A percentile compares a stretch with the other conserved stretches of the same genome.
phyloP scores from a whole-genome alignment of 495 filamentous ascomycete species.

The Hyaloscypha hepaticicola region DNA sequence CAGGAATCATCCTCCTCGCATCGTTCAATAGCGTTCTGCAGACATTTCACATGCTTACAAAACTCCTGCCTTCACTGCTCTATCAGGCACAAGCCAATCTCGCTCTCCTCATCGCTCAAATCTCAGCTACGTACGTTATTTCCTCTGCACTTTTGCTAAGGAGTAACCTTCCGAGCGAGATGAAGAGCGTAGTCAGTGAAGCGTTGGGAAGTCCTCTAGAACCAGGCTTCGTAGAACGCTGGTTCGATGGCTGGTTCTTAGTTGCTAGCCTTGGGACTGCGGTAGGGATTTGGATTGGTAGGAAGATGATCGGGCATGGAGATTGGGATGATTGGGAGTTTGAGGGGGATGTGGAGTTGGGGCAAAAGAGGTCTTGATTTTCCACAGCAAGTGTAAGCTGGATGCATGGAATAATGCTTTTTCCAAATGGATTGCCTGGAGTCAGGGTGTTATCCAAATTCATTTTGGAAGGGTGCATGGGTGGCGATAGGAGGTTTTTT shows the following conservation, averaged over 20 bases:
- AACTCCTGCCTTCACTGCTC: slow-evolving; percentile 65
- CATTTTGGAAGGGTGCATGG: neutral
- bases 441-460: neutral
- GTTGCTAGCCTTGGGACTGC: slow-evolving; percentile 59
- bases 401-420: too few relatives aligned
- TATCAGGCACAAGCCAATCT: slow-evolving; percentile 63
- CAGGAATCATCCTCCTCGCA: slow-evolving; percentile 72
- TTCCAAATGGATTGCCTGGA: too few relatives aligned
- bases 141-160: slow-evolving; percentile 69
- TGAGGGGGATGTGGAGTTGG: slow-evolving; percentile 64
- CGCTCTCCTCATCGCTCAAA: slow-evolving; percentile 70
- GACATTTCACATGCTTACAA: slow-evolving; percentile 71
- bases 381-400: neutral
- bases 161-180: slow-evolving; percentile 68
- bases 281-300: slow-evolving; percentile 65
- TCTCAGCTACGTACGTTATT: slow-evolving; percentile 78
- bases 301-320: slow-evolving; percentile 46
- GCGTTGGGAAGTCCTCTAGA: slow-evolving; percentile 70
- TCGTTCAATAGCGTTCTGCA: slow-evolving; percentile 74
- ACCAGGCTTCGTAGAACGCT: slow-evolving; percentile 71
- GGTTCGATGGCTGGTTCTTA: slow-evolving; percentile 84
- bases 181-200: slow-evolving; percentile 67
- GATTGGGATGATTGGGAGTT: slow-evolving; percentile 62
- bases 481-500: neutral
- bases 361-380: slow-evolving; percentile 51